Base-by-base conservation (phyloP, 257 asterid genomes). In the Linderniella brevidens region DNA sequence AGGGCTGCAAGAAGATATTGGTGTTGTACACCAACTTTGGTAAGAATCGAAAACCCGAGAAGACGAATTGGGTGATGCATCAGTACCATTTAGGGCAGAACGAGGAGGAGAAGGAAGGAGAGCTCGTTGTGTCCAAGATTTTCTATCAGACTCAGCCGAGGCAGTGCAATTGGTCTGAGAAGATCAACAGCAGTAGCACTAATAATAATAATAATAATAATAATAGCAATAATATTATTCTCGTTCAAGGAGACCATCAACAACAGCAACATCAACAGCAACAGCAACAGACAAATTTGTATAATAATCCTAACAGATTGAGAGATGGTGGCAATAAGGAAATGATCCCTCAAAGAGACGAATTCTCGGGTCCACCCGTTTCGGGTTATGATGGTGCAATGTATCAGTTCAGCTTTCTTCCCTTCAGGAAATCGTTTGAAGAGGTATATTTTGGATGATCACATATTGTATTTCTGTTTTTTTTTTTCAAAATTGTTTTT, bases 61-160 rank as follows among this genome's bases (percentile, higher is more conserved):
- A 90, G 53, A 90, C 99, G 0, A 90, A 82, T 32, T 90, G 99
- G 99, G 99, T 90, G 2, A 90, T 90, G 99, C 99, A 90, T 51
- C 99, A 90, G 15, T 90, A 90, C 32, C 51, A 46, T 17, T 46
- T 46, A 13, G 51, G 51, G 1, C 14, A 46, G 36, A 29, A 16
- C 14, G 51, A 46, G 14, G 51, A 46, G 51, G 51, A 46, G 51
- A 46, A 46, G 14, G 51, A 46, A 46, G 51, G 51, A 1, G 51
- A 46, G 35, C 36, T 46, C 7, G 51, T 46, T 3, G 51, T 46
- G 15, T 46, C 51, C 19, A 46, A 46, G 51, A 46, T 46, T 17
- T 46, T 46, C 36, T 46, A 46, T 11, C 51, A 46, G 51, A 46
- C 51, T 46, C 51, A 46, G 14, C 51, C 51, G 4, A 17, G 51